Evolutionary conservation across 1,139 yeast genomes (phyloP).

Genomic region (Pneumocystis canis): DNA sequence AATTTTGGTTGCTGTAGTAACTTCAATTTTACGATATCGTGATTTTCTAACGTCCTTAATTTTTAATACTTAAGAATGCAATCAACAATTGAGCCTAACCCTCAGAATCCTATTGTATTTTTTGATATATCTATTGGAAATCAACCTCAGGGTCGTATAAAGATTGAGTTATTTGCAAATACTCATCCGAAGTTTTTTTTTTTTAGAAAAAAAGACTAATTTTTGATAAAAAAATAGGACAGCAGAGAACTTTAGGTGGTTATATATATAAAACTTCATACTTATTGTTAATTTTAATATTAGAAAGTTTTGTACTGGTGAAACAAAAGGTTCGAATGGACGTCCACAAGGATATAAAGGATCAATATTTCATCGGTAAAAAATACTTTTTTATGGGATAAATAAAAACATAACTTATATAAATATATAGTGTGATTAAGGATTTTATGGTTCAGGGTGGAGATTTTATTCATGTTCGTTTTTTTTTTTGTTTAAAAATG

Average conservation of each 20-base stretch:
- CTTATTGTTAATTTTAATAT: not conserved
- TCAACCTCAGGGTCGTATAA: constrained; percentile 30
- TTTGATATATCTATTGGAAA: constrained; percentile 16
- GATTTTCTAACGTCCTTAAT: not conserved
- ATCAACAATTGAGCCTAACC: not conserved
- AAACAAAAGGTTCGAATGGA: constrained; percentile 26
- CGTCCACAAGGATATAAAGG: constrained; percentile 30
- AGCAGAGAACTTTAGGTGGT: constrained; percentile 34
- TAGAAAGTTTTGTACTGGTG: constrained; percentile 40
- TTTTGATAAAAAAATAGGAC: constrained; percentile 21
- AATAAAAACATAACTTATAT: constrained; percentile 71
- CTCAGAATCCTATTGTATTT: constrained; percentile 2
- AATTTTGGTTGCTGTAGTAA: not conserved
- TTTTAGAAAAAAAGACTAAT: constrained; percentile 17
- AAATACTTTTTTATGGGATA: not conserved
- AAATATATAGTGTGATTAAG: constrained; percentile 86
- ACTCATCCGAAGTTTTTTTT: constrained; percentile 27
- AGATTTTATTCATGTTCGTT: constrained; percentile 54
- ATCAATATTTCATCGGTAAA: constrained; percentile 15
- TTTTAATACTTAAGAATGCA: not conserved
- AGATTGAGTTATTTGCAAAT: constrained; percentile 32
- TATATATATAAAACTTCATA: not conserved
- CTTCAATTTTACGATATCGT: not conserved
- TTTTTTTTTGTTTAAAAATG: not conserved
- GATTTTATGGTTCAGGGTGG: constrained; percentile 91